Conservation (phyloP, 1,284 basidiomycete genomes). For the Testicularia cyperi region DNA sequence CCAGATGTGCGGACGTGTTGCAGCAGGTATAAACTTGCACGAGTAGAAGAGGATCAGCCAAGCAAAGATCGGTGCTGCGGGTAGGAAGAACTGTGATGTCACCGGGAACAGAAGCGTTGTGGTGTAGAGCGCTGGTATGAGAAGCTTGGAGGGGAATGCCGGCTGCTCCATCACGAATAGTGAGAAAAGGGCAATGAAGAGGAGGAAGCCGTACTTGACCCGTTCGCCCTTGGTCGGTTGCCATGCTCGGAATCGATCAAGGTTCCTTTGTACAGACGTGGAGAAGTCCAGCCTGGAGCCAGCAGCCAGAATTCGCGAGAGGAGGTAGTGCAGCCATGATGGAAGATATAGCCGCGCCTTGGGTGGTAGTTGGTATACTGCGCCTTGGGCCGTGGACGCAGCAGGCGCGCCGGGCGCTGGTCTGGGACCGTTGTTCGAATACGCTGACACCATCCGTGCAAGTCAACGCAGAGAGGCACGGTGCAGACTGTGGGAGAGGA, state of each 20-base stretch:
- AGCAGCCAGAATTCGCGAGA: conserved; percentile 48
- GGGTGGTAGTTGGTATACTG: conserved; percentile 24
- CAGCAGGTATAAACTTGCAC: conserved; percentile 77
- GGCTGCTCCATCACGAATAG: conserved; percentile 75
- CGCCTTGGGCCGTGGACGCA: not conserved
- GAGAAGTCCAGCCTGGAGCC: conserved; percentile 49
- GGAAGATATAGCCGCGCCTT: conserved; percentile 36
- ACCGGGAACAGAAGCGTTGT: conserved; percentile 76
- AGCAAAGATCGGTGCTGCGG: conserved; percentile 80
- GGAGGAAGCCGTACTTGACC: conserved; percentile 53
- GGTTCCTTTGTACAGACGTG: conserved; percentile 46
- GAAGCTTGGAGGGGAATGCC: conserved; percentile 72
- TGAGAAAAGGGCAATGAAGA: conserved; percentile 69
- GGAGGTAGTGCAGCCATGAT: conserved; percentile 36
- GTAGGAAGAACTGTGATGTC: conserved; percentile 88
- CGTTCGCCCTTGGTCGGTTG: conserved; percentile 38
- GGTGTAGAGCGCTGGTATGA: conserved; percentile 75
- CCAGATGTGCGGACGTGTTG: conserved; percentile 77
- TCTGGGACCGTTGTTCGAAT: conserved; percentile 5
- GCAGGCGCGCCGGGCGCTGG: conserved; percentile 20
- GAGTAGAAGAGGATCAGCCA: conserved; percentile 74
- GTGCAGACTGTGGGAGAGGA: no score
- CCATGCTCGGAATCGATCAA: conserved; percentile 46
- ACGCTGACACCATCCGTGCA: conserved; percentile 2
- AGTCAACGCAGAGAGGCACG: not conserved